phyloP scores from a whole-genome alignment of 495 filamentous ascomycete species.

The Rostrohypoxylon terebratum region DNA sequence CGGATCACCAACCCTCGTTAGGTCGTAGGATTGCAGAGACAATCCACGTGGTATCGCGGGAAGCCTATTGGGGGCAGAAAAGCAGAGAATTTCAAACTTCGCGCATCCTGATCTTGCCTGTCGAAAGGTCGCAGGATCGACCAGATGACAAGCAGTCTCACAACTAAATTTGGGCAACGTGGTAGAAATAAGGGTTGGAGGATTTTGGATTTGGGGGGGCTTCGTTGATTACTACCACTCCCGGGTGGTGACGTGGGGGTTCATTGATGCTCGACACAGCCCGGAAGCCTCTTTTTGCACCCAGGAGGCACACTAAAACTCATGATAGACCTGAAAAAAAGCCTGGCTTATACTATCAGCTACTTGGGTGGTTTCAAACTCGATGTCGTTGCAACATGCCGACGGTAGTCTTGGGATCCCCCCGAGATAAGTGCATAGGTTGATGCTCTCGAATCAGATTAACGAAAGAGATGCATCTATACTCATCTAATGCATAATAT shows the following conservation, averaged over 20 bases:
- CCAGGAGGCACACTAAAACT: slow-evolving; percentile 11
- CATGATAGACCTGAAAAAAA: not conserved
- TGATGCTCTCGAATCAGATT: not conserved
- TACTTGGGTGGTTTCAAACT: not conserved
- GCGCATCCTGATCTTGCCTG: slow-evolving; percentile 31
- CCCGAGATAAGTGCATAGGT: not conserved
- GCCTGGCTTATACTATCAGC: not conserved
- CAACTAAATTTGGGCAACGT: slow-evolving; percentile 25
- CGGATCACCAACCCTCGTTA: slow-evolving; percentile 17
- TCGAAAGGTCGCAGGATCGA: slow-evolving; percentile 34
- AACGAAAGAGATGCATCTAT: not conserved
- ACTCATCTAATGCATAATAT: not conserved
- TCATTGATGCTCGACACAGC: slow-evolving; percentile 24
- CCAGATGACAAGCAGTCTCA: slow-evolving; percentile 33
- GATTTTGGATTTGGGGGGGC: slow-evolving; percentile 19
- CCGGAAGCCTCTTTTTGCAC: not conserved
- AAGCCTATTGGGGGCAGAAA: slow-evolving; percentile 33
- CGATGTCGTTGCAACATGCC: not conserved
- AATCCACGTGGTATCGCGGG: slow-evolving; percentile 40
- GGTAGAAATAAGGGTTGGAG: slow-evolving; percentile 30
- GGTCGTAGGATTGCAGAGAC: slow-evolving; percentile 36
- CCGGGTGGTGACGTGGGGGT: slow-evolving; percentile 17
- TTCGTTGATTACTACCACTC: slow-evolving; percentile 26
- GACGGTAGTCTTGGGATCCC: not conserved
- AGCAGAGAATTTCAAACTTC: slow-evolving; percentile 15